A percentile compares a stretch with the other conserved stretches of the same genome.
Evolutionary conservation across 1,284 basidiomycete genomes (phyloP).

Genomic region (Apiotrichum gracile): DNA sequence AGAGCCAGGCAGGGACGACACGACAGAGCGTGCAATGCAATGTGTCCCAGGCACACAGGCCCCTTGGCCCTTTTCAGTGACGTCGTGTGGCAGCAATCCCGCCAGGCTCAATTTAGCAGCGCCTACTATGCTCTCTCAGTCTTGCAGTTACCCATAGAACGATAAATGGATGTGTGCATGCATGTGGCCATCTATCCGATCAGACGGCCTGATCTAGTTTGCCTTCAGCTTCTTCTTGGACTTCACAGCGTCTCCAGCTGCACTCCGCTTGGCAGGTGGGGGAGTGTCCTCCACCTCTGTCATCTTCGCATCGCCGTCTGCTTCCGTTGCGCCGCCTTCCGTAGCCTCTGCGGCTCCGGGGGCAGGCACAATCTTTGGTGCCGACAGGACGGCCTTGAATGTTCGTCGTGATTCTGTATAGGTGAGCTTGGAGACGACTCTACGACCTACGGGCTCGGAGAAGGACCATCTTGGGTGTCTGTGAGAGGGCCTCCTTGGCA

Average conservation of each 20-base stretch:
- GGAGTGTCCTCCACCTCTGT: not conserved
- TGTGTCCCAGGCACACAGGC: no score
- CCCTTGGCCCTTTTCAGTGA: no score
- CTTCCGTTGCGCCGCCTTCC: not conserved
- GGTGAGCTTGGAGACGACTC: not conserved
- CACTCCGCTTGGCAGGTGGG: not conserved
- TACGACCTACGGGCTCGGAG: slow-evolving; percentile 43
- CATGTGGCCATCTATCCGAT: no score
- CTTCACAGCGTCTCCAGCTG: not conserved
- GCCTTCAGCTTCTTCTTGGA: slow-evolving; percentile 13
- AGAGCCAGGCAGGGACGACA: no score
- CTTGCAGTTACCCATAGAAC: no score
- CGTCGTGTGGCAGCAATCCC: no score
- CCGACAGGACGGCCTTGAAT: slow-evolving; percentile 41
- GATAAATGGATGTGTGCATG: no score
- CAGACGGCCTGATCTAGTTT: no score
- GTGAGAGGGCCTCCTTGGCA: slow-evolving; percentile 41
- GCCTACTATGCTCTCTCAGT: no score
- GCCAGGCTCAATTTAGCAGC: no score
- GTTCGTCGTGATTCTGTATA: slow-evolving; percentile 38
- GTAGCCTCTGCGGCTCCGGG: not conserved
- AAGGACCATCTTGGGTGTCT: slow-evolving; percentile 38
- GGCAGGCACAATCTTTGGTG: slow-evolving; percentile 30
- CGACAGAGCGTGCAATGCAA: no score
- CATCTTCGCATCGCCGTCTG: not conserved